Evolutionary conservation across 2,329 filamentous ascomycete species (phyloP), one percentile per base, ranked within the genome.

Genomic region (Catunica adiposa): DNA sequence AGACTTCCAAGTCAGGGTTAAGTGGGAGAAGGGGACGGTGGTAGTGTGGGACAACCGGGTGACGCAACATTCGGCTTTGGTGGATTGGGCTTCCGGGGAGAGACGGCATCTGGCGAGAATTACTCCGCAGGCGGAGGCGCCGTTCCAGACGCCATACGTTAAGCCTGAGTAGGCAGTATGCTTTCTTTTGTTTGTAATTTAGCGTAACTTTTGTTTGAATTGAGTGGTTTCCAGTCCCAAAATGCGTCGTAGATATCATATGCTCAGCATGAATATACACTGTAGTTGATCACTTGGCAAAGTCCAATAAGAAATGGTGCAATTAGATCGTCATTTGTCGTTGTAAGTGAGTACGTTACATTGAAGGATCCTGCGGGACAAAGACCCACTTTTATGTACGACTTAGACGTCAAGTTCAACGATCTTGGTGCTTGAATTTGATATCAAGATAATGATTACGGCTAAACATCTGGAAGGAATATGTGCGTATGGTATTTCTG

Each of bases 11-110:
- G 53, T 56, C 31, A 77, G 85, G 23, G 75, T 94, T 52, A 84
- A 83, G 66, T 94, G 87, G 87, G 80, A 80, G 62, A 74, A 79
- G 46, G 77, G 79, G n/a, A 90, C 85, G 0, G 86, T 94, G 1
- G 84, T 92, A 1, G 80, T 90, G 0, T 94, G 86, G 86, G 87
- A 92, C 66, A 92, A 90, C 70, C 75, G 86, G 31, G 79, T 89
- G 0, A 89, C 84, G 8, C 77, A 80, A 61, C 87, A 94, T 67
- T 84, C 84, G 5, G 87, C 87, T 1, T 70, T 90, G 40, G 72
- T 90, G 2, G 87, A 94, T 66, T 94, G 87, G 87, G 79, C 84
- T 62, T 79, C 79, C 65, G 86, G 86, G 2, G 80, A 86, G 67
- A 73, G 88, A 58, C 76, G 88, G 53, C 87, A 94, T 69, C 68